Evolutionary conservation across 306 rosid species (phyloP).

Genomic region (Pterocarpus macrocarpus): DNA sequence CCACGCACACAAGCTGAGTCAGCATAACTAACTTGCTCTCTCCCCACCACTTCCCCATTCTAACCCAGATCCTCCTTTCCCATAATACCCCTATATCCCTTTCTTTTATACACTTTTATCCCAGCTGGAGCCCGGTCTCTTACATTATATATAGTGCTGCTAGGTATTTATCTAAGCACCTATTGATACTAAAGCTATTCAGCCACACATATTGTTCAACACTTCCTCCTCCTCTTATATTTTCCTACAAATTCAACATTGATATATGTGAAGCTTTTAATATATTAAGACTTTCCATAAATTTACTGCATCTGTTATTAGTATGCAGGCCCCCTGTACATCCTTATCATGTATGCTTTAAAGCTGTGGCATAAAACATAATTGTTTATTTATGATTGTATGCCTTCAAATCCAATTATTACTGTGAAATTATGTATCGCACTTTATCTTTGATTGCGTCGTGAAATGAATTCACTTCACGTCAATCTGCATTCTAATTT

Average conservation of each 20-base stretch:
- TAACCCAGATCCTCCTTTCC: too few species aligned
- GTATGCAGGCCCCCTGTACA: neutral
- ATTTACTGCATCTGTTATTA: constrained; percentile 6
- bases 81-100: too few species aligned
- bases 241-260: neutral
- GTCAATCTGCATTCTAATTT: constrained; percentile 12
- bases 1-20: too few species aligned
- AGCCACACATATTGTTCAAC: too few species aligned
- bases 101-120: too few species aligned
- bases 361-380: neutral
- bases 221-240: too few species aligned
- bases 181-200: too few species aligned
- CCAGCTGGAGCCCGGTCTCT: too few species aligned
- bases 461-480: constrained; percentile 31
- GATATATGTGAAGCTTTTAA: constrained; percentile 40
- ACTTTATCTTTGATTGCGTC: constrained; percentile 5
- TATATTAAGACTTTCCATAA: constrained; percentile 3
- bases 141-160: too few species aligned
- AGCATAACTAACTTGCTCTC: too few species aligned
- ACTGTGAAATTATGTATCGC: neutral
- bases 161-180: too few species aligned
- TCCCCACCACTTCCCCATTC: too few species aligned
- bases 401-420: constrained; percentile 28
- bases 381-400: neutral
- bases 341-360: constrained; percentile 9